Conservation (phyloP, 345 rosid species). For the Aurinia saxatilis region DNA sequence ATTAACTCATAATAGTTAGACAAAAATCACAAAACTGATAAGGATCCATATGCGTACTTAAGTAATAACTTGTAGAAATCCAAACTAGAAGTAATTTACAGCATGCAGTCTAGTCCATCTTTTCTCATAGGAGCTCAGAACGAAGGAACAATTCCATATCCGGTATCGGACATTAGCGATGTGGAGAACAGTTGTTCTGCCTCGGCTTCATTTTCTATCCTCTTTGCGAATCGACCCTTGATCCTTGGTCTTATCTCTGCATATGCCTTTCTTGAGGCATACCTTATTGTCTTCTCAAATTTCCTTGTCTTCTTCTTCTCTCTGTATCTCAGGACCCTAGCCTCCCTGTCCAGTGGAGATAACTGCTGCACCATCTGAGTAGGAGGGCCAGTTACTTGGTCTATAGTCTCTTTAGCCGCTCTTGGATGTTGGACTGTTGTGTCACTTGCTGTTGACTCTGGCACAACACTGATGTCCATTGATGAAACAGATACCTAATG, state of each 20-base stretch:
- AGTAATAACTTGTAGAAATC: conserved; percentile 4
- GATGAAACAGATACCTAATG: conserved; percentile 64
- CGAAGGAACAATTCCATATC: conserved; percentile 75
- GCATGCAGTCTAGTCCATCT: neutral
- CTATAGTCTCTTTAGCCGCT: conserved; percentile 56
- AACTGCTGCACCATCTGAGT: conserved; percentile 57
- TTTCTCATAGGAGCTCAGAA: conserved; percentile 22
- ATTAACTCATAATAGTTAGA: conserved; percentile 1
- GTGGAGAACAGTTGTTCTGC: conserved; percentile 61
- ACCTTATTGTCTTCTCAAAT: conserved; percentile 91
- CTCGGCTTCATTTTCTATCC: conserved; percentile 51
- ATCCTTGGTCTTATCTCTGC: conserved; percentile 92
- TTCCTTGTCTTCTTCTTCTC: conserved; percentile 89
- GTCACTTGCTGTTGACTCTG: conserved; percentile 64
- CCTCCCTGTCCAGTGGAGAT: conserved; percentile 76
- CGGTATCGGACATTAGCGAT: conserved; percentile 39
- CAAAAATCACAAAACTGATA: conserved; percentile 3
- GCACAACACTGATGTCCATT: conserved; percentile 59
- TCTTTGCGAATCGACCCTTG: conserved; percentile 90
- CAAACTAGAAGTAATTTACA: neutral
- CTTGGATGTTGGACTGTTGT: conserved; percentile 47
- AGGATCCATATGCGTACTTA: neutral
- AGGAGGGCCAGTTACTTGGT: conserved; percentile 46
- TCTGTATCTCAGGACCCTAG: conserved; percentile 85
- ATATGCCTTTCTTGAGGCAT: conserved; percentile 95